A percentile compares a stretch with the other conserved stretches of the same genome.
These are phyloP conservation scores for Diutina mesorugosa DNA, from an alignment of 1,139 yeast species.

Conservation along the genomic window DNA sequence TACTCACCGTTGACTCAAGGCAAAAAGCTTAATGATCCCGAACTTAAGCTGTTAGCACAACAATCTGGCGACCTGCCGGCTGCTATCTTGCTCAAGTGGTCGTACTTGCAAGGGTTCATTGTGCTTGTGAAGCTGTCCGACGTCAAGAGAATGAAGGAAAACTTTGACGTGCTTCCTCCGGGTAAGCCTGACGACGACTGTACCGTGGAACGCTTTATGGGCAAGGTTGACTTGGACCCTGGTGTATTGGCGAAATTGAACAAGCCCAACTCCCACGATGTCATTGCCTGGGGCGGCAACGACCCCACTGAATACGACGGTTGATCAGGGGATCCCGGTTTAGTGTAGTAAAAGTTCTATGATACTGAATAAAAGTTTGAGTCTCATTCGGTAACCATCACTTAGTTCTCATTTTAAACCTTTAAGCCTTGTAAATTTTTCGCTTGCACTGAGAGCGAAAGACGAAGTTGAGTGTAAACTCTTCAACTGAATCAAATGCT, in stretches of 20 bases:
- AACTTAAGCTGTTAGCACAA: slow-evolving; percentile 18
- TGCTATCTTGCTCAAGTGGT: slow-evolving; percentile 29
- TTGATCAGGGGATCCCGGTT: neutral
- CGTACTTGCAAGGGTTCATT: slow-evolving; percentile 44
- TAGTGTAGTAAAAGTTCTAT: neutral
- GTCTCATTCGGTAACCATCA: too few relatives aligned
- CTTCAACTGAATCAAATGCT: too few relatives aligned
- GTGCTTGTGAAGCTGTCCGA: slow-evolving; percentile 63
- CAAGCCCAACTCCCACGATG: slow-evolving; percentile 20
- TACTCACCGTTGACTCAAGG: slow-evolving; percentile 64
- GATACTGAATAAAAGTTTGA: too few relatives aligned
- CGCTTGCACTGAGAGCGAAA: too few relatives aligned
- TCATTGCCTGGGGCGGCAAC: slow-evolving; percentile 14
- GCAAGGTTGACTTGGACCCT: slow-evolving; percentile 22
- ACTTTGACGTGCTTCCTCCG: slow-evolving; percentile 23
- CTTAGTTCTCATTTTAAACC: too few relatives aligned
- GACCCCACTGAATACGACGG: slow-evolving; percentile 15
- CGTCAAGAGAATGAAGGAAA: slow-evolving; percentile 29
- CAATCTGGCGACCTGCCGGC: slow-evolving; percentile 13
- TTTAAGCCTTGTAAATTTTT: too few relatives aligned
- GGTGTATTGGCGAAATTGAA: slow-evolving; percentile 18
- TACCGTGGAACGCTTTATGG: slow-evolving; percentile 14
- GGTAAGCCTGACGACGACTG: slow-evolving; percentile 12
- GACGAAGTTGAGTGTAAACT: too few relatives aligned
- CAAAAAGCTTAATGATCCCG: slow-evolving; percentile 37